phyloP scores from a whole-genome alignment of 257 asterid species.

The Plectranthus barbatus region DNA sequence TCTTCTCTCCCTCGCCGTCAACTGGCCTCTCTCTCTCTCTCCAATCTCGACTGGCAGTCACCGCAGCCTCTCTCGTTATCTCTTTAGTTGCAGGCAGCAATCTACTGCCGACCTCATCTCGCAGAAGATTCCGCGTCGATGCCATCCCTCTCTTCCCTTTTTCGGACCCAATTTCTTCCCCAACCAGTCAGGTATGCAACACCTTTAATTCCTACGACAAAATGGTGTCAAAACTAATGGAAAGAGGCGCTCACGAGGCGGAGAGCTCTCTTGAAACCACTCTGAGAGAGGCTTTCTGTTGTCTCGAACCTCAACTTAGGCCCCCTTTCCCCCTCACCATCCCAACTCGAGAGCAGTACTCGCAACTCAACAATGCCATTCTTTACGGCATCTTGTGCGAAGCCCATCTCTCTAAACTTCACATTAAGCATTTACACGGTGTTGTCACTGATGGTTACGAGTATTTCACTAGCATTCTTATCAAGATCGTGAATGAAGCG shows the following conservation, averaged over 20 bases:
- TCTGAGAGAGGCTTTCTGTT: constrained; percentile 45
- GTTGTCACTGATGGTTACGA: constrained; percentile 52
- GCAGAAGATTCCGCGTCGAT: too few species aligned
- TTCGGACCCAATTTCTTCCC: too few species aligned
- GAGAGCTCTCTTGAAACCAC: constrained; percentile 49
- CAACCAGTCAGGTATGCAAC: too few species aligned
- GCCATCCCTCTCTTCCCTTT: too few species aligned
- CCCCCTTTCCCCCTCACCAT: constrained; percentile 65
- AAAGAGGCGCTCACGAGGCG: constrained; percentile 35
- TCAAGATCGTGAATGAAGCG: constrained; percentile 43
- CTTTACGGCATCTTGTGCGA: constrained; percentile 55
- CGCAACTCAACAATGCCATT: constrained; percentile 53
- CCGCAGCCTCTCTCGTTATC: too few species aligned
- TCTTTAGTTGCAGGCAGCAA: too few species aligned
- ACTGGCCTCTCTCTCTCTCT: too few species aligned
- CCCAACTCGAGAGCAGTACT: constrained; percentile 51
- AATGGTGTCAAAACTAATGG: constrained; percentile 32
- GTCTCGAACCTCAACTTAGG: constrained; percentile 42
- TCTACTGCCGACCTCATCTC: too few species aligned
- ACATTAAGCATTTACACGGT: constrained; percentile 68
- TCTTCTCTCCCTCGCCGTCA: too few species aligned
- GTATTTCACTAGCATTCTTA: constrained; percentile 48
- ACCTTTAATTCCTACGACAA: background rate
- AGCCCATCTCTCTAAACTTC: constrained; percentile 39
- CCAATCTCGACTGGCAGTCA: too few species aligned